Conservation (phyloP, 495 filamentous ascomycete species). For the Penicillium bovifimosum region DNA sequence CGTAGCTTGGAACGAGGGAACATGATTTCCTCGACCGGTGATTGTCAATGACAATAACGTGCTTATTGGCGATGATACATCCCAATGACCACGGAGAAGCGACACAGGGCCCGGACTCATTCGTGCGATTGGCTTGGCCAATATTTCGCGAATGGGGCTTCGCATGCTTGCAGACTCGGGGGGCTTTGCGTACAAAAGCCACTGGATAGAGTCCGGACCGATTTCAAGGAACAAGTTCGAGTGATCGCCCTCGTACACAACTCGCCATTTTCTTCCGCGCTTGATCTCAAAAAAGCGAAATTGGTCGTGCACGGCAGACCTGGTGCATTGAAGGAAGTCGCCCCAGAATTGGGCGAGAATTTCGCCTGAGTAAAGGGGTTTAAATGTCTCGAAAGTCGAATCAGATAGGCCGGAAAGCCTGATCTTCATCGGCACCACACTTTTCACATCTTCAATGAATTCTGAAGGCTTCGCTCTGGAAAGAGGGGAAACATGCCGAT, state of each 20-base stretch:
- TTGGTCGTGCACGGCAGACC: slow-evolving; percentile 30
- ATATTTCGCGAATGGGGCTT: too few species aligned
- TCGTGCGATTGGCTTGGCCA: too few species aligned
- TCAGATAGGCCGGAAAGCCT: slow-evolving; percentile 30
- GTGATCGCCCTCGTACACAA: slow-evolving; percentile 43
- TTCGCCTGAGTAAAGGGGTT: slow-evolving; percentile 4
- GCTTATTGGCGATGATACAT: too few species aligned
- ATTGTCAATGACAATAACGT: slow-evolving; percentile 18
- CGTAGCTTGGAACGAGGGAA: slow-evolving; percentile 23
- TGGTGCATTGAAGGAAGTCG: slow-evolving; percentile 31
- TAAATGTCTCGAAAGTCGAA: slow-evolving; percentile 19
- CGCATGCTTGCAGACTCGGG: too few species aligned
- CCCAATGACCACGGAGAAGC: too few species aligned
- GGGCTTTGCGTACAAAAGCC: slow-evolving; percentile 55
- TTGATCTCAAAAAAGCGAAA: slow-evolving; percentile 43
- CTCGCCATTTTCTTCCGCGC: slow-evolving; percentile 48
- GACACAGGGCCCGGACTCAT: too few species aligned
- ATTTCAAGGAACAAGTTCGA: slow-evolving; percentile 50
- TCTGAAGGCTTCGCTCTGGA: slow-evolving; percentile 37
- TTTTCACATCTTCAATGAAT: slow-evolving; percentile 45
- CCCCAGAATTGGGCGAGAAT: slow-evolving; percentile 24
- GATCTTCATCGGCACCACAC: slow-evolving; percentile 44
- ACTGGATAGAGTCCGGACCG: slow-evolving; percentile 34
- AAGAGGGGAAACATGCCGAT: slow-evolving; percentile 20
- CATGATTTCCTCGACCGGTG: slow-evolving; percentile 17